phyloP scores from a whole-genome alignment of 192 early-diverging fungal species.

The Chytriomyces sp. region DNA sequence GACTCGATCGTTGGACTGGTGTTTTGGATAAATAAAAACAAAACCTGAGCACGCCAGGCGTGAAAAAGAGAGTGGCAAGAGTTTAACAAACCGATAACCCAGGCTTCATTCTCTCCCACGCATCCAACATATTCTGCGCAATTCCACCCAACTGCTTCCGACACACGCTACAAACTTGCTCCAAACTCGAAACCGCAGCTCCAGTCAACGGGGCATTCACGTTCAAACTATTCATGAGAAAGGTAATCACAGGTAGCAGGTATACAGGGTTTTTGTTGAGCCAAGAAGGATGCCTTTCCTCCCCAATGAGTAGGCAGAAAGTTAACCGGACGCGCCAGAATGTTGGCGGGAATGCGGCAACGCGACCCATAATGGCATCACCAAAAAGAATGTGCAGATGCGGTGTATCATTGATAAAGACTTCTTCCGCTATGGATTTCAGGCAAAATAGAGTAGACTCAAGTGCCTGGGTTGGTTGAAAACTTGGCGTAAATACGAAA shows the following conservation, averaged over 20 bases:
- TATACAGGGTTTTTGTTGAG: slow-evolving; percentile 33
- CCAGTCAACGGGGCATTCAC: slow-evolving; percentile 16
- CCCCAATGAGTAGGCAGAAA: slow-evolving; percentile 32
- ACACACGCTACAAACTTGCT: slow-evolving; percentile 34
- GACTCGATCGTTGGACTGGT: slow-evolving; percentile 17
- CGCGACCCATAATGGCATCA: slow-evolving; percentile 26
- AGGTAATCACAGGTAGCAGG: slow-evolving; percentile 31
- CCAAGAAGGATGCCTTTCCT: slow-evolving; percentile 40
- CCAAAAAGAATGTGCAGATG: slow-evolving; percentile 39
- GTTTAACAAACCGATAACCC: neutral
- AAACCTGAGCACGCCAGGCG: too few relatives aligned
- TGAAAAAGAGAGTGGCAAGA: neutral
- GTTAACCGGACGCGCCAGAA: slow-evolving; percentile 23
- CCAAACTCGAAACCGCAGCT: slow-evolving; percentile 29
- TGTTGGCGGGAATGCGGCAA: slow-evolving; percentile 6
- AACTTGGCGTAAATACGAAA: neutral
- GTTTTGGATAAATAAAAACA: neutral
- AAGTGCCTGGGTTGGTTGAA: slow-evolving; percentile 29
- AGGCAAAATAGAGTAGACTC: slow-evolving; percentile 42
- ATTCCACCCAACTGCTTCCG: slow-evolving; percentile 34
- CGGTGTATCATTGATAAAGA: slow-evolving; percentile 11
- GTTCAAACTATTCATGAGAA: slow-evolving; percentile 32
- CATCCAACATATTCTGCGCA: slow-evolving; percentile 30
- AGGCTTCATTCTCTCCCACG: slow-evolving; percentile 20
- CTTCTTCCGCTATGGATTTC: slow-evolving; percentile 43